These are phyloP conservation scores for Coelastrella sp. DNA, from an alignment of 139 green algal species.

Conservation along the genomic window DNA sequence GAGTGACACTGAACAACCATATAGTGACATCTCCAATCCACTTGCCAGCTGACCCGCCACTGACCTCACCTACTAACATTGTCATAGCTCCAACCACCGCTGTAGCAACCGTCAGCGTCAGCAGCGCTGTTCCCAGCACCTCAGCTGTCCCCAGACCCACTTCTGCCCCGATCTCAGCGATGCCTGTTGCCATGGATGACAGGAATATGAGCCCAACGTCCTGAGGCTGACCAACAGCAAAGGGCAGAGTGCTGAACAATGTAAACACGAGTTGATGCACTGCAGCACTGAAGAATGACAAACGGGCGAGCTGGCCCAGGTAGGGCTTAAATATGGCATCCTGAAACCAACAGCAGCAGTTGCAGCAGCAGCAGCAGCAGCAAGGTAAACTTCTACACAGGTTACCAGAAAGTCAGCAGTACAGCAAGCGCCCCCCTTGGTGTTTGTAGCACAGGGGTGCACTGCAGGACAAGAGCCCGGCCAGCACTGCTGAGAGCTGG, in stretches of 20 bases:
- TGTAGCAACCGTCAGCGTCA: conserved; percentile 71
- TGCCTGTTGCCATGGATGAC: conserved; percentile 74
- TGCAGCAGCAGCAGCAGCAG: neutral
- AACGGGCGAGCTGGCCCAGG: conserved; percentile 36
- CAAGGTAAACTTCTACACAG: neutral
- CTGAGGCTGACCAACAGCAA: conserved; percentile 80
- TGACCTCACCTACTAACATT: conserved; percentile 66
- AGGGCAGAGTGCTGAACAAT: conserved; percentile 67
- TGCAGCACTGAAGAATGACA: conserved; percentile 46
- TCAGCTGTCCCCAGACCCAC: conserved; percentile 31
- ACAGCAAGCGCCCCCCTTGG: neutral
- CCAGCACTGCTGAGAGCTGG: neutral
- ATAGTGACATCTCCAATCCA: neutral
- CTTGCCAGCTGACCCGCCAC: neutral
- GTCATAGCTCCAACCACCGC: conserved; percentile 77
- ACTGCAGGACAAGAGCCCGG: neutral
- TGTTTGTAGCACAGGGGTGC: neutral
- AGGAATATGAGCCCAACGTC: conserved; percentile 89
- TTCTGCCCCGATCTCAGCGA: conserved; percentile 54
- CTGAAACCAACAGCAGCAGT: neutral
- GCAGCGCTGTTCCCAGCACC: conserved; percentile 72
- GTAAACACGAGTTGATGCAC: conserved; percentile 82
- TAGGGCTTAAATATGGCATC: conserved; percentile 32
- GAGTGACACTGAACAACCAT: neutral
- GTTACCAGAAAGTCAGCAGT: neutral